These are phyloP conservation scores for Castanea sativa DNA, from an alignment of 306 rosid genomes.

Conservation along the genomic window DNA sequence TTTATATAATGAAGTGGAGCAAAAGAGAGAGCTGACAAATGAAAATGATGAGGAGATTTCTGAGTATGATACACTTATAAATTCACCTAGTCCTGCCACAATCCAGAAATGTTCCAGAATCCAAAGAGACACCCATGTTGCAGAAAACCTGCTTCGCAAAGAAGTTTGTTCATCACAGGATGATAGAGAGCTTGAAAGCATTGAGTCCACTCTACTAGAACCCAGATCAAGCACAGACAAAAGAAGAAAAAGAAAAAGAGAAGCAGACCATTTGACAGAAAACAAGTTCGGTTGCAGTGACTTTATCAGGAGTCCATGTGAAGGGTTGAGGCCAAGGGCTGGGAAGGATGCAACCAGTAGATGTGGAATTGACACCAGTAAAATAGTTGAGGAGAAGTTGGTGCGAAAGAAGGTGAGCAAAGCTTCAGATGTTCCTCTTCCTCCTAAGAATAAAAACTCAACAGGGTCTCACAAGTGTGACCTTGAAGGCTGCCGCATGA, in stretches of 20 bases:
- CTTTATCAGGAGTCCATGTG: constrained; percentile 85
- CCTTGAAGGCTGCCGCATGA: constrained; percentile 81
- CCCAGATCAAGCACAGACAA: constrained; percentile 29
- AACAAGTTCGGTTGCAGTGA: constrained; percentile 28
- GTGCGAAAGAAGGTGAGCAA: constrained; percentile 45
- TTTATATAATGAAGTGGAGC: constrained; percentile 26
- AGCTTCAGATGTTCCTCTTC: constrained; percentile 33
- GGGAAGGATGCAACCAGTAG: constrained; percentile 37
- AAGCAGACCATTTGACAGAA: constrained; percentile 40
- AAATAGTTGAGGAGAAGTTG: constrained; percentile 33
- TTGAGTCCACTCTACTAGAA: constrained; percentile 28
- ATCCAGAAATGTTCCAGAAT: constrained; percentile 38
- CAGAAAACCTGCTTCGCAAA: constrained; percentile 16
- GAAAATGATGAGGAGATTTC: constrained; percentile 32
- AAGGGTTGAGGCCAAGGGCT: constrained; percentile 80
- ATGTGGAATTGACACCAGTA: constrained; percentile 22
- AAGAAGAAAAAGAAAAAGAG: constrained; percentile 49
- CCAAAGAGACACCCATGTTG: constrained; percentile 26
- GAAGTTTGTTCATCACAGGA: constrained; percentile 39
- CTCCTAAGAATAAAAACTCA: constrained; percentile 38
- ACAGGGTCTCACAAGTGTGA: constrained; percentile 60
- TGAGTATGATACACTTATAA: constrained; percentile 15
- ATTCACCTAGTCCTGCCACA: constrained; percentile 24
- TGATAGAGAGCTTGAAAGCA: constrained; percentile 32
- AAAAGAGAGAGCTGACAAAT: constrained; percentile 17